Evolutionary conservation across 225 moss, liverwort and hornwort species (phyloP), one percentile per base, ranked within the genome.

Genomic region (Neckera pumila): DNA sequence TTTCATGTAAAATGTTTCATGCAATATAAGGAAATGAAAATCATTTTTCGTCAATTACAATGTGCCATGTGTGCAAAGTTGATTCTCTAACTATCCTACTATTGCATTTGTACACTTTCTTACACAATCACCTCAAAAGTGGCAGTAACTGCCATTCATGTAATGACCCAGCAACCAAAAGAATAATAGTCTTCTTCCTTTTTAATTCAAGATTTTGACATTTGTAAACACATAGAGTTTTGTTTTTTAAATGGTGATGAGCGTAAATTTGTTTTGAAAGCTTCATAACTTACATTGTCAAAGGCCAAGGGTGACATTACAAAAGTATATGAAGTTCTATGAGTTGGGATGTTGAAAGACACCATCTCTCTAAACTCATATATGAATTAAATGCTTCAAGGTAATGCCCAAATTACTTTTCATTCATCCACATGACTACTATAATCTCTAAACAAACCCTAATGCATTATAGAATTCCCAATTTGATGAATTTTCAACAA

Each of bases 281-380:
- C 13, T 69, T 69, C 3, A 38, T 23, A 69, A 14, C 0, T 13
- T 23, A 40, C 23, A 69, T 22, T 70, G 1, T 7, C 1, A 26
- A 3, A 0, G 3, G 14, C 3, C 8, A 40, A 38, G 0, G 20
- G 11, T 66, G 11, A 36, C 6, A 20, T 11, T 36, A 66, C 6
- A 66, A 67, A 22, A 69, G 2, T n/a, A 23, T 13, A 7, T 67
- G 4, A 42, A 71, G 23, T 42, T 15, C 12, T 2, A 26, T 42
- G 20, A 26, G 2, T 15, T 14, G 15, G 26, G 4, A 71, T 26
- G 15, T 25, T 71, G 3, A 42, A 71, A 26, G 71, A 9, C 15
- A 71, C 14, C 8, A 42, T 15, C 15, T 26, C 2, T 26, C 71
- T 9, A 71, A 42, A 25, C 2, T 13, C 6, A 7, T 25, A 14